Conservation (phyloP, 768 basidiomycete genomes). For the Xerocomus spinulosus region DNA sequence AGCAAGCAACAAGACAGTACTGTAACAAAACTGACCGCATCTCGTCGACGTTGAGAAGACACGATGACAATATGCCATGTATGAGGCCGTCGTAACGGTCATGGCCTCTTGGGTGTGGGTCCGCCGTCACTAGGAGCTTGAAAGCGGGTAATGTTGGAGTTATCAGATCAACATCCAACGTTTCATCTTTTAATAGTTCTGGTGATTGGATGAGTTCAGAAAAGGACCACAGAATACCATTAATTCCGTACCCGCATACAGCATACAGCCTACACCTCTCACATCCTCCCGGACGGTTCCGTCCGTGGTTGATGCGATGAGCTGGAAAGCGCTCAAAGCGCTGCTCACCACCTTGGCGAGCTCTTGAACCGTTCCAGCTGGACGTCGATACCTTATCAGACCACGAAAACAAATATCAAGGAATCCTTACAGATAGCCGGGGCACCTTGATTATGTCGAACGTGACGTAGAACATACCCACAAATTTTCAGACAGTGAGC, state of each 20-base stretch:
- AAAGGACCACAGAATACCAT: background rate
- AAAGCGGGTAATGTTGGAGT: constrained; percentile 77
- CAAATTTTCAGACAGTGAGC: constrained; percentile 81
- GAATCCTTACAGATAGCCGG: constrained; percentile 46
- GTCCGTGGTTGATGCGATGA: constrained; percentile 55
- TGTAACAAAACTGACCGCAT: constrained; percentile 63
- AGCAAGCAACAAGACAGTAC: constrained; percentile 1
- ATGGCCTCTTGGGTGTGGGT: constrained; percentile 36
- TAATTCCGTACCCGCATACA: constrained; percentile 61
- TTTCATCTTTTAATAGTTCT: constrained; percentile 87
- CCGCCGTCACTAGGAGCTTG: constrained; percentile 64
- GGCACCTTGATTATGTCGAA: constrained; percentile 52
- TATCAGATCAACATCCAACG: constrained; percentile 70
- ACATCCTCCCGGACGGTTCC: constrained; percentile 65
- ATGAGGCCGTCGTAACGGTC: constrained; percentile 57
- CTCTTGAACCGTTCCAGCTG: constrained; percentile 51
- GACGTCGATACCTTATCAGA: constrained; percentile 15
- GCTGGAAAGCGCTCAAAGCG: constrained; percentile 57
- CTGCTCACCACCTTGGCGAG: constrained; percentile 58
- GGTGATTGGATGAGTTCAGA: background rate
- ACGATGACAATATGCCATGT: constrained; percentile 82
- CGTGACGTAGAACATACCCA: constrained; percentile 71
- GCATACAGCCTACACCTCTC: constrained; percentile 68
- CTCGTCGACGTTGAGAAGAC: constrained; percentile 81
- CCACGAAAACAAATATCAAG: constrained; percentile 2